A percentile compares a stretch with the other conserved stretches of the same genome.
Conservation (phyloP, 2,329 filamentous ascomycete species). For the Polychaeton citri region DNA sequence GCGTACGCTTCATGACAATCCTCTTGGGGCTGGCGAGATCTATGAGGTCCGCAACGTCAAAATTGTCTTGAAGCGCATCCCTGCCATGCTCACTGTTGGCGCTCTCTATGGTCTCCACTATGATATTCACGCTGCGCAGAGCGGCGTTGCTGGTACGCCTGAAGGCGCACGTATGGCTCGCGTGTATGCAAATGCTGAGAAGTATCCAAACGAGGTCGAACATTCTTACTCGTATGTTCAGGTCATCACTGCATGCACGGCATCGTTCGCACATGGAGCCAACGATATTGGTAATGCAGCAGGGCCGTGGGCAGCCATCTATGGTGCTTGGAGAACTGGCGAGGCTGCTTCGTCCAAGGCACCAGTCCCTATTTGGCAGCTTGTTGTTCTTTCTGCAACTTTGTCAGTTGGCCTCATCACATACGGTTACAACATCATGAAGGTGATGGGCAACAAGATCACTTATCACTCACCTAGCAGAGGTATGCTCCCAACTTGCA, state of each 20-base stretch:
- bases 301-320: slow-evolving; percentile 51
- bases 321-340: slow-evolving; percentile 43
- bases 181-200: slow-evolving; percentile 41
- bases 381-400: slow-evolving; percentile 49
- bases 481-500: slow-evolving; percentile 3
- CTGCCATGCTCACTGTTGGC: slow-evolving; percentile 51
- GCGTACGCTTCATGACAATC: slow-evolving; percentile 62
- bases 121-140: slow-evolving; percentile 67
- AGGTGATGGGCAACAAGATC: slow-evolving; percentile 46
- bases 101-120: slow-evolving; percentile 65
- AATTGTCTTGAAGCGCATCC: slow-evolving; percentile 50
- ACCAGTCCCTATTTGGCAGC: slow-evolving; percentile 60
- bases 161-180: slow-evolving; percentile 57
- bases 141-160: slow-evolving; percentile 56
- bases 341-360: slow-evolving; percentile 42
- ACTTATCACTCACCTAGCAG: slow-evolving; percentile 46
- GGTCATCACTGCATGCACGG: slow-evolving; percentile 55
- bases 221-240: slow-evolving; percentile 55
- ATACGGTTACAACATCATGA: slow-evolving; percentile 54
- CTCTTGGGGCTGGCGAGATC: slow-evolving; percentile 56
- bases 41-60: slow-evolving; percentile 63
- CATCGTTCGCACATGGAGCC: slow-evolving; percentile 58
- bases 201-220: slow-evolving; percentile 51
- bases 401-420: slow-evolving; percentile 47
- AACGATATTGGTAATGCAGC: slow-evolving; percentile 54